Percentiles rank a stretch among this genome's conserved stretches.
Conservation (phyloP, 139 green algal genomes). For the Auxenochlorella protothecoides region DNA sequence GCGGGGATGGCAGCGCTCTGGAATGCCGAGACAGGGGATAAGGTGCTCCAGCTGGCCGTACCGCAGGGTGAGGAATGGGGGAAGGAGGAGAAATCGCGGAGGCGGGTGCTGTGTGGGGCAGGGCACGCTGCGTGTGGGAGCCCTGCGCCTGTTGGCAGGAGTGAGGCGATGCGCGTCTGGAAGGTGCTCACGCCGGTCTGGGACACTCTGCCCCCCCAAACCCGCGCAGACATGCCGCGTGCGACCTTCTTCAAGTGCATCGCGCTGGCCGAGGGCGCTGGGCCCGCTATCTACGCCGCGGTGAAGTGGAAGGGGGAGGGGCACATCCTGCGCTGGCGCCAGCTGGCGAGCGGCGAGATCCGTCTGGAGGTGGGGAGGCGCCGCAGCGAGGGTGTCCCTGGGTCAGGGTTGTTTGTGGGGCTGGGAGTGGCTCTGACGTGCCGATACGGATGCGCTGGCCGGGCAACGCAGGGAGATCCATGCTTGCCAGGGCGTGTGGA, state of each 20-base stretch:
- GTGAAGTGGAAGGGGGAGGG: conserved; percentile 18
- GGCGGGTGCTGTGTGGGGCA: too few relatives aligned
- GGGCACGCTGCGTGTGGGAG: too few relatives aligned
- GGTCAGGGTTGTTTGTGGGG: too few relatives aligned
- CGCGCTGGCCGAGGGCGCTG: conserved; percentile 6
- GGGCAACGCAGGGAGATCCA: too few relatives aligned
- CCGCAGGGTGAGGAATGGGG: conserved; percentile 1
- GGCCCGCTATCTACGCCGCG: conserved; percentile 13
- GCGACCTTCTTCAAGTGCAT: conserved; percentile 24
- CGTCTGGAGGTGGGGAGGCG: neutral
- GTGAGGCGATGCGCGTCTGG: too few relatives aligned
- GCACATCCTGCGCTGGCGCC: conserved; percentile 21
- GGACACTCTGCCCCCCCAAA: neutral
- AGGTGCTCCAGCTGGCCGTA: conserved; percentile 10
- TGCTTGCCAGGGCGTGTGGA: too few relatives aligned
- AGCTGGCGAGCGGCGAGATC: conserved; percentile 15
- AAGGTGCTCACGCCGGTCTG: too few relatives aligned
- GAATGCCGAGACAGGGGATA: conserved; percentile 5
- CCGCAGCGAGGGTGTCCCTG: too few relatives aligned
- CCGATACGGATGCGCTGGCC: too few relatives aligned
- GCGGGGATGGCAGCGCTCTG: conserved; percentile 19
- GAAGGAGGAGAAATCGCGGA: neutral
- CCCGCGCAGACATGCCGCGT: conserved; percentile 21
- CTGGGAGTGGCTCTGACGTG: too few relatives aligned
- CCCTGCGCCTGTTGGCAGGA: too few relatives aligned